Conservation (phyloP, 257 asterid genomes). For the Striga asiatica region DNA sequence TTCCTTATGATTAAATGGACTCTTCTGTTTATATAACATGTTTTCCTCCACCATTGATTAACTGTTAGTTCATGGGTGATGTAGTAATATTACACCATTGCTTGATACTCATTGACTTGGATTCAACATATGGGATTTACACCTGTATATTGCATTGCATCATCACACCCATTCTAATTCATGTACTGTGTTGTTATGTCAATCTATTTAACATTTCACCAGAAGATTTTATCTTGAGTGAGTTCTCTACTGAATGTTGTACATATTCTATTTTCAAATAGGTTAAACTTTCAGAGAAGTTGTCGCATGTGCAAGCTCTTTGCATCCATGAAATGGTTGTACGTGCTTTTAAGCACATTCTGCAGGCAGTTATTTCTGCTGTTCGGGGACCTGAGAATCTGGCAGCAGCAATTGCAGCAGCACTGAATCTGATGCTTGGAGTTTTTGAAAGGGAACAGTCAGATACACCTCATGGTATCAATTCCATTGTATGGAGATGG, state of each 20-base stretch:
- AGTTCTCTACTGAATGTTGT: conserved; percentile 15
- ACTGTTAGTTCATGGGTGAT: not conserved
- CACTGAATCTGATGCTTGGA: conserved; percentile 90
- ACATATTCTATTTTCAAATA: conserved; percentile 24
- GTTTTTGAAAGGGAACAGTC: conserved; percentile 44
- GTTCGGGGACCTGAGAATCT: conserved; percentile 53
- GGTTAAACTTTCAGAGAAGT: conserved; percentile 95
- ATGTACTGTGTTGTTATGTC: not conserved
- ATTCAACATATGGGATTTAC: too few relatives aligned
- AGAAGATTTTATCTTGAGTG: not conserved
- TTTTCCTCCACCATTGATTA: not conserved
- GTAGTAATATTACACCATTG: not conserved
- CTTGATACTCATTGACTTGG: not conserved
- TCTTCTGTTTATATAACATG: not conserved
- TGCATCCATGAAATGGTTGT: conserved; percentile 97
- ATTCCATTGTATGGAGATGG: conserved; percentile 84
- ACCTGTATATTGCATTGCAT: too few relatives aligned
- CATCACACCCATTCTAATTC: not conserved
- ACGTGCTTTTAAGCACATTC: conserved; percentile 87
- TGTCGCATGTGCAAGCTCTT: conserved; percentile 92
- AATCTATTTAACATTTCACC: too few relatives aligned
- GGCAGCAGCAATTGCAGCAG: conserved; percentile 68
- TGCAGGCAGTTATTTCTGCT: conserved; percentile 81
- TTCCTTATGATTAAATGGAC: conserved; percentile 13
- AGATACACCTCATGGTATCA: conserved; percentile 40